phyloP scores from a whole-genome alignment of 176 grass and related monocot species.

The Avena atlantica region DNA sequence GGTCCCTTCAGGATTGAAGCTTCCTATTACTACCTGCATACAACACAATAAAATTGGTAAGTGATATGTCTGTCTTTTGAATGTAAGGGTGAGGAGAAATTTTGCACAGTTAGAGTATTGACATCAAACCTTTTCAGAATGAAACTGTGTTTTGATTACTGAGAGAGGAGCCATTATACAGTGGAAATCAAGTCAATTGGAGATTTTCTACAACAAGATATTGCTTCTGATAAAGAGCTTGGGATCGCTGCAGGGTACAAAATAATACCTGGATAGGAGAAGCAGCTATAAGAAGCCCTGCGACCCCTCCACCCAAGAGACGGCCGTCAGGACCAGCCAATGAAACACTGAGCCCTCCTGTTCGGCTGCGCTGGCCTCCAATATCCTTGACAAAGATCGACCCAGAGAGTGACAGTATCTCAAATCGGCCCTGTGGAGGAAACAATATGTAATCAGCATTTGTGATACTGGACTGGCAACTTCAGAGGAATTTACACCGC shows the following conservation, averaged over 20 bases:
- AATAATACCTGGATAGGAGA: slow-evolving; percentile 84
- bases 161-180: background rate
- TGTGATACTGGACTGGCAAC: background rate
- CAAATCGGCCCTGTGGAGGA: slow-evolving; percentile 75
- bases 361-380: slow-evolving; percentile 79
- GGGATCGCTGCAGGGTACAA: background rate
- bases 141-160: background rate
- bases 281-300: slow-evolving; percentile 88
- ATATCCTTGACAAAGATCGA: slow-evolving; percentile 79
- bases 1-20: slow-evolving; percentile 71
- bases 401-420: slow-evolving; percentile 92
- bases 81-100: background rate
- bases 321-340: slow-evolving; percentile 90
- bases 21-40: slow-evolving; percentile 77
- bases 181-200: background rate
- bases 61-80: background rate
- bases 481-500: background rate
- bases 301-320: slow-evolving; percentile 89
- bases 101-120: background rate
- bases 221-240: slow-evolving; percentile 11
- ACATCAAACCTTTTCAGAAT: background rate
- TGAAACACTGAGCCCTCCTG: slow-evolving; percentile 90
- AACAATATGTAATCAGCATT: slow-evolving; percentile 22
- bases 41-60: background rate
- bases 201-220: slow-evolving; percentile 3